A percentile compares a stretch with the other conserved stretches of the same genome.
phyloP scores from a whole-genome alignment of 805 yeast species.

The Zygosaccharomyces gambellarensis region DNA sequence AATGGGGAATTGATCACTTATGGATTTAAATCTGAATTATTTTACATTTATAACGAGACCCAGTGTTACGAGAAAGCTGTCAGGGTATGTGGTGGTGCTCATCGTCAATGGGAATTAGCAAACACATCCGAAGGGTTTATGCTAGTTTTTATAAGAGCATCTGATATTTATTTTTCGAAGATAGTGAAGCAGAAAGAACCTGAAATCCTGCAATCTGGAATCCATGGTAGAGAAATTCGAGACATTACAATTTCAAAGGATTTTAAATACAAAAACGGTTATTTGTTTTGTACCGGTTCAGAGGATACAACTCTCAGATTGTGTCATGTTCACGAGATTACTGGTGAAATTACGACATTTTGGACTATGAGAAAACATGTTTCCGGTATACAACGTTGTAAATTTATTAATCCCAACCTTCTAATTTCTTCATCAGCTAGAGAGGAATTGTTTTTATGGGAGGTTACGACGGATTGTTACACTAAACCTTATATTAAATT shows the following conservation, averaged over 20 bases:
- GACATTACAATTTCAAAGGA: constrained; percentile 52
- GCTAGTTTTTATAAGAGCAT: constrained; percentile 57
- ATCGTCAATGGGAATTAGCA: constrained; percentile 69
- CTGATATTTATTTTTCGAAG: constrained; percentile 41
- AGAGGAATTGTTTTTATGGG: constrained; percentile 87
- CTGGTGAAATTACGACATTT: constrained; percentile 43
- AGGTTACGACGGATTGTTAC: constrained; percentile 38
- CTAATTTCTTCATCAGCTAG: constrained; percentile 67
- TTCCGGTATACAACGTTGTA: constrained; percentile 78
- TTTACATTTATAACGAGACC: constrained; percentile 80
- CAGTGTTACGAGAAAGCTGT: constrained; percentile 62
- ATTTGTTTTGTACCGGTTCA: constrained; percentile 66
- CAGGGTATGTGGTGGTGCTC: constrained; percentile 86
- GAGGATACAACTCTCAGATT: constrained; percentile 81
- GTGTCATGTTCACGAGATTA: constrained; percentile 34
- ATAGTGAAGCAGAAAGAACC: constrained; percentile 28
- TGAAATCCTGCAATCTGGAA: constrained; percentile 49
- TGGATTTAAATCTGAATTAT: constrained; percentile 78
- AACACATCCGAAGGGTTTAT: constrained; percentile 32
- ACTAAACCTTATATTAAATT: constrained; percentile 44
- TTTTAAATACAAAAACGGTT: constrained; percentile 32
- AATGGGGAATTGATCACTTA: constrained; percentile 52
- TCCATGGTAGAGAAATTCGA: constrained; percentile 91
- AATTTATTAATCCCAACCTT: constrained; percentile 48
- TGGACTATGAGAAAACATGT: constrained; percentile 78